Evolutionary conservation across 1,284 basidiomycete species (phyloP).

Genomic region (Tilletia caries): DNA sequence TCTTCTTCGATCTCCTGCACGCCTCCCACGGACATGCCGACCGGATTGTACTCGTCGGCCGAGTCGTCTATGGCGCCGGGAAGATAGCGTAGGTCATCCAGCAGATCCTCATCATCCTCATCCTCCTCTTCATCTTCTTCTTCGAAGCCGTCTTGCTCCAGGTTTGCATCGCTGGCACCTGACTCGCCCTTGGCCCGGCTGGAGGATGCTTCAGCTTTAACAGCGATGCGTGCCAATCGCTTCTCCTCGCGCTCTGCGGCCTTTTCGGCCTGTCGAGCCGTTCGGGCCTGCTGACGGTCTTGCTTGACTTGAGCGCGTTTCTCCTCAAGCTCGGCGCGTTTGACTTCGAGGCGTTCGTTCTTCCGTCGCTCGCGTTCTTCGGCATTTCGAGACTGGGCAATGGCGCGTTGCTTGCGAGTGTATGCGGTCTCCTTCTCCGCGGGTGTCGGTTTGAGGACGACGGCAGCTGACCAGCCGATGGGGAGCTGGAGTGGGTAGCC

Average conservation of each 20-base stretch:
- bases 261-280: background rate
- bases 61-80: slow-evolving; percentile 5
- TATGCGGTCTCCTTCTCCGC: background rate
- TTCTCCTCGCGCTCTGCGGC: background rate
- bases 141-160: background rate
- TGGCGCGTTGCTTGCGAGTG: background rate
- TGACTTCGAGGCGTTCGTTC: background rate
- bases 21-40: background rate
- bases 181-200: background rate
- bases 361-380: background rate
- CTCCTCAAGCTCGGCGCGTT: background rate
- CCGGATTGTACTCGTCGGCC: background rate
- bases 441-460: slow-evolving; percentile 17
- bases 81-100: background rate
- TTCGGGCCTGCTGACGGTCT: background rate
- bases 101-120: background rate
- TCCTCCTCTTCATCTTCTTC: background rate
- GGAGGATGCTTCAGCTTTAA: no score
- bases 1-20: background rate
- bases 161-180: background rate
- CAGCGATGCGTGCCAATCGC: background rate
- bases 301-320: background rate
- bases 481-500: slow-evolving; percentile 26
- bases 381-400: background rate
- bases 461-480: slow-evolving; percentile 19